Evolutionary conservation across 164 flowering plant species (phyloP).

Genomic region (Umbellularia californica): DNA sequence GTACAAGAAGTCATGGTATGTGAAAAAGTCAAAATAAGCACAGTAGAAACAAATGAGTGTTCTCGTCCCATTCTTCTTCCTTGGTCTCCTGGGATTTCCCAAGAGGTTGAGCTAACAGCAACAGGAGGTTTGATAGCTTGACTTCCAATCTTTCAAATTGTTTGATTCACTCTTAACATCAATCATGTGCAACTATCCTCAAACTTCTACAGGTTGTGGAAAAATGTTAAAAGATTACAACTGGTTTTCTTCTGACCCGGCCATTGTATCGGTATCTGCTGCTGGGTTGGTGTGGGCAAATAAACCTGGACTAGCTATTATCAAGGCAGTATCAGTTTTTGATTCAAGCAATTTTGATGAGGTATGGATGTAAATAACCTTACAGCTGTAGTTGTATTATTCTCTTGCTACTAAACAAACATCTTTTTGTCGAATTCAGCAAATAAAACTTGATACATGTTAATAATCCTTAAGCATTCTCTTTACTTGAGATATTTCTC

Average conservation of each 20-base stretch:
- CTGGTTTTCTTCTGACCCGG: slow-evolving; percentile 82
- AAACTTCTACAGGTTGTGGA: slow-evolving; percentile 62
- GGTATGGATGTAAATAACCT: slow-evolving; percentile 34
- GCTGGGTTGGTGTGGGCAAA: slow-evolving; percentile 75
- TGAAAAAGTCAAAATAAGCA: slow-evolving; percentile 47
- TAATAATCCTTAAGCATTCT: neutral
- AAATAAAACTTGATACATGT: neutral
- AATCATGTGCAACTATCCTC: neutral
- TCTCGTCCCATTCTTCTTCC: slow-evolving; percentile 62
- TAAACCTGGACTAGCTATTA: slow-evolving; percentile 73
- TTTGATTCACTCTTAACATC: neutral
- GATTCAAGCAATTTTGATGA: slow-evolving; percentile 81
- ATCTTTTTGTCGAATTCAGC: neutral
- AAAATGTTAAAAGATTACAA: slow-evolving; percentile 56
- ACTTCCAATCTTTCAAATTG: neutral
- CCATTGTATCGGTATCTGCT: slow-evolving; percentile 58
- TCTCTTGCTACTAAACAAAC: neutral
- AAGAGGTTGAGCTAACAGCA: slow-evolving; percentile 71
- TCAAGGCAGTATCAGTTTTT: slow-evolving; percentile 67
- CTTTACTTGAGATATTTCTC: neutral
- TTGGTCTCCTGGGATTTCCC: slow-evolving; percentile 72
- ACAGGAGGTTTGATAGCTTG: slow-evolving; percentile 57
- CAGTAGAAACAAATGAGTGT: slow-evolving; percentile 21
- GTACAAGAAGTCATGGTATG: slow-evolving; percentile 84
- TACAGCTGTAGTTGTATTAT: slow-evolving; percentile 5